These are phyloP conservation scores for Prunus padus DNA, from an alignment of 306 rosid species.

Conservation along the genomic window DNA sequence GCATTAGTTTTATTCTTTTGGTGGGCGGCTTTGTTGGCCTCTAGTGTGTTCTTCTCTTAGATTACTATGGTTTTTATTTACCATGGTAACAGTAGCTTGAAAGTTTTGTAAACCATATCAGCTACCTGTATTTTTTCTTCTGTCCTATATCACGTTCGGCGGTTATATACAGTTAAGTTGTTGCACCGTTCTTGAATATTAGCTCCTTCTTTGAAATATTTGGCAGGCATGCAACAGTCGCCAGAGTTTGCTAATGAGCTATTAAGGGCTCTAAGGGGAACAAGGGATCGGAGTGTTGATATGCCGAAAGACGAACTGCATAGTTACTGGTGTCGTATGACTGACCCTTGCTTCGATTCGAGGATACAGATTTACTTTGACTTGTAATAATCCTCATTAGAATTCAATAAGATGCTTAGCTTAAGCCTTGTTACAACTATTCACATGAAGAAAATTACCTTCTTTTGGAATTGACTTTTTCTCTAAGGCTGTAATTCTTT, in stretches of 20 bases:
- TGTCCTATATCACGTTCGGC: too few species aligned
- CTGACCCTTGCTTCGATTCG: slow-evolving; percentile 47
- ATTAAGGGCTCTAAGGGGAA: slow-evolving; percentile 59
- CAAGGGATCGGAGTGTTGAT: slow-evolving; percentile 47
- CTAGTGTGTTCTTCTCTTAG: too few species aligned
- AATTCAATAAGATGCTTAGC: background rate
- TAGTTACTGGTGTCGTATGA: slow-evolving; percentile 55
- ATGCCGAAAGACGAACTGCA: slow-evolving; percentile 61
- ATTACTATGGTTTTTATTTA: too few species aligned
- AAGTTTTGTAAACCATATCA: too few species aligned
- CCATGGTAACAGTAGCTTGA: too few species aligned
- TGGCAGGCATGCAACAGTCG: slow-evolving; percentile 71
- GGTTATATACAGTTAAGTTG: too few species aligned
- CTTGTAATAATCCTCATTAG: slow-evolving; percentile 42
- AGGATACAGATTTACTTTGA: slow-evolving; percentile 69
- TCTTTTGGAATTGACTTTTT: slow-evolving; percentile 11
- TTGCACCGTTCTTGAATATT: background rate
- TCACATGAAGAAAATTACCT: background rate
- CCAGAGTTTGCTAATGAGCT: slow-evolving; percentile 64
- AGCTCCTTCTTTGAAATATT: background rate
- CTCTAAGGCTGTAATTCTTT: slow-evolving; percentile 5
- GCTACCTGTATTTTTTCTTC: too few species aligned
- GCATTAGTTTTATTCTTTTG: background rate
- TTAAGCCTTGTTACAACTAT: background rate
- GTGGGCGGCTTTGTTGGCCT: too few species aligned